Evolutionary conservation across 129 eudicot genomes (phyloP).

Genomic region (Centrapalus pauciflorus): DNA sequence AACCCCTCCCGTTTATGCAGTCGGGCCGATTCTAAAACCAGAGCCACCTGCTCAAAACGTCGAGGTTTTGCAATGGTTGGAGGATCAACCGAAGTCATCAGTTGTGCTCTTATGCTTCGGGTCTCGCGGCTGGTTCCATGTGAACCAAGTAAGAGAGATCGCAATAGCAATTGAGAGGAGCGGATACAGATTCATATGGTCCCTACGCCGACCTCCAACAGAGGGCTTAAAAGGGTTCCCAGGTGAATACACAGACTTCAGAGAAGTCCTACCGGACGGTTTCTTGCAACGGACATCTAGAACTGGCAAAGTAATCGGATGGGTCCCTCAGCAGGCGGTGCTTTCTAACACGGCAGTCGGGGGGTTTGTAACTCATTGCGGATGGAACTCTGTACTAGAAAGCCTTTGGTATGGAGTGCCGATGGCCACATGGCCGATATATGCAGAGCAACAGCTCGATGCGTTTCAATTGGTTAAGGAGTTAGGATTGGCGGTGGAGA

Average conservation of each 20-base stretch:
- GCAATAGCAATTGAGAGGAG: slow-evolving; percentile 2
- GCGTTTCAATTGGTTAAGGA: slow-evolving; percentile 18
- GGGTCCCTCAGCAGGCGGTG: slow-evolving; percentile 14
- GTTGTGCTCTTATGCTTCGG: slow-evolving; percentile 19
- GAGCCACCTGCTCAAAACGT: background rate
- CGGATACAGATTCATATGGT: background rate
- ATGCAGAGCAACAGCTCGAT: slow-evolving; percentile 15
- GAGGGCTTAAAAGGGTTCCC: slow-evolving; percentile 1
- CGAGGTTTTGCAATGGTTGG: slow-evolving; percentile 25
- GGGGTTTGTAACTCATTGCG: slow-evolving; percentile 22
- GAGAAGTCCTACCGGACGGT: slow-evolving; percentile 15
- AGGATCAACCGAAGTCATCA: slow-evolving; percentile 27
- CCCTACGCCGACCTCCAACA: slow-evolving; percentile 15
- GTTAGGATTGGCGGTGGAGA: slow-evolving; percentile 15
- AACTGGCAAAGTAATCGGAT: slow-evolving; percentile 15
- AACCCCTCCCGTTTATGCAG: slow-evolving; percentile 28
- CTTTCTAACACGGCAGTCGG: slow-evolving; percentile 5
- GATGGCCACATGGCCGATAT: too few species aligned
- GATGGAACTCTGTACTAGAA: slow-evolving; percentile 26
- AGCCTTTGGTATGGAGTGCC: slow-evolving; percentile 18
- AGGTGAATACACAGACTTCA: background rate
- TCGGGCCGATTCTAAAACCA: slow-evolving; percentile 33
- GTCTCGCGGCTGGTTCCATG: slow-evolving; percentile 1
- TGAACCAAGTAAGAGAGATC: slow-evolving; percentile 6
- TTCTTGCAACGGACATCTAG: background rate